Base-by-base conservation (phyloP, 2,329 filamentous ascomycete species). In the Penicillium sumatraense region DNA sequence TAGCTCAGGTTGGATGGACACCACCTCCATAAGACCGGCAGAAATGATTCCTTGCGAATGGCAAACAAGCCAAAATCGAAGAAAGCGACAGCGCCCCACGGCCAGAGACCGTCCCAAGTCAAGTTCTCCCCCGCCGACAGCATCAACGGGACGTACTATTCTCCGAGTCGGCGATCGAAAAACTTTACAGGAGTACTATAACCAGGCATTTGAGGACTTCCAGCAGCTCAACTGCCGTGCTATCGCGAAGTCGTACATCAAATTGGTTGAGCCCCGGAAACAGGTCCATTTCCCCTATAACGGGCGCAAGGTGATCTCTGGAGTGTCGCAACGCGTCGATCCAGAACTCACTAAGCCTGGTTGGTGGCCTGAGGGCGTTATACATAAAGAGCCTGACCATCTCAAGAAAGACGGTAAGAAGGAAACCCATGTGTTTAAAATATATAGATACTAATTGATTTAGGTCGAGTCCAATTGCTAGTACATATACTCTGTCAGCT, bases 251-350 rank as follows among this genome's bases (percentile, higher is more conserved):
- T 72, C 72, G 4, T 80, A 77, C 56, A 78, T 81, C 54, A 80
- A 77, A 56, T 68, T 73, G 5, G 78, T 79, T 23, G 75, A 80
- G 45, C 78, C 78, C 3, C 72, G 74, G 29, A 81, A 80, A 64
- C 78, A 80, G 63, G 75, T 76, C 2, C 76, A 74, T 45, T 75
- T 78, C 59, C 79, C 78, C 2, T 81, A 81, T 61, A 81, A 80
- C 60, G 78, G 71, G 33, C 66, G 67, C 13, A 72, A 67, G 40
- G 59, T 67, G 14, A 65, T 71, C 26, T 62, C 63, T 1, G 71
- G 71, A 6, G 59, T 63, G 2, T 63, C 70, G 7, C 67, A 70
- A 47, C 61, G 68, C 31, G 63, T 70, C 13, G 65, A 72, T 36
- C 71, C 71, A 1, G 71, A 73, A 49, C 47, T 62, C 41, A 73